Conservation (phyloP, 2,329 filamentous ascomycete species). For the Ophiostoma novo-ulmi region DNA sequence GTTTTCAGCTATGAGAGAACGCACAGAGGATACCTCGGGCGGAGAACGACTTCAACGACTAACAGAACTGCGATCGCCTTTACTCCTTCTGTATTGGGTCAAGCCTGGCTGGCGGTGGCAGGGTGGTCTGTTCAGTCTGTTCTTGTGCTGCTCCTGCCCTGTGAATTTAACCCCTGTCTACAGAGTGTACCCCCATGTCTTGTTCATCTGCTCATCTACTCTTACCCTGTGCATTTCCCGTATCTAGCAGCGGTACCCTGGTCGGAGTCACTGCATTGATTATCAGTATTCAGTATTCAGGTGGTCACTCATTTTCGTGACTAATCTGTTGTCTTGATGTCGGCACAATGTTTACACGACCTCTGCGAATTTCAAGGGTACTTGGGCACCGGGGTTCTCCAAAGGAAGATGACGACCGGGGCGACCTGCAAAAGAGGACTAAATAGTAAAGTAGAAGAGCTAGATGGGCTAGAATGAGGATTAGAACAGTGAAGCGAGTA, state of each 20-base stretch:
- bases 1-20: neutral
- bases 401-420: neutral
- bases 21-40: neutral
- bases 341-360: neutral
- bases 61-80: slow-evolving; percentile 1
- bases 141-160: neutral
- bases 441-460: neutral
- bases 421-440: neutral
- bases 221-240: neutral
- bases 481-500: neutral
- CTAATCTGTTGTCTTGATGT: neutral
- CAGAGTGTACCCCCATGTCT: slow-evolving; percentile 6
- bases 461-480: neutral
- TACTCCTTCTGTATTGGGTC: neutral
- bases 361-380: neutral
- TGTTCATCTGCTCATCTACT: slow-evolving; percentile 8
- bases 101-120: neutral
- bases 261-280: neutral
- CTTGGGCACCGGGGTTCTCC: no score
- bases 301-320: neutral
- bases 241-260: slow-evolving; percentile 11
- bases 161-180: neutral
- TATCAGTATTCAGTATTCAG: neutral
- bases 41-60: neutral
- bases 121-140: neutral